Base-by-base conservation (phyloP, 129 eudicot species). In the Pseudognaphalium luteoalbum region DNA sequence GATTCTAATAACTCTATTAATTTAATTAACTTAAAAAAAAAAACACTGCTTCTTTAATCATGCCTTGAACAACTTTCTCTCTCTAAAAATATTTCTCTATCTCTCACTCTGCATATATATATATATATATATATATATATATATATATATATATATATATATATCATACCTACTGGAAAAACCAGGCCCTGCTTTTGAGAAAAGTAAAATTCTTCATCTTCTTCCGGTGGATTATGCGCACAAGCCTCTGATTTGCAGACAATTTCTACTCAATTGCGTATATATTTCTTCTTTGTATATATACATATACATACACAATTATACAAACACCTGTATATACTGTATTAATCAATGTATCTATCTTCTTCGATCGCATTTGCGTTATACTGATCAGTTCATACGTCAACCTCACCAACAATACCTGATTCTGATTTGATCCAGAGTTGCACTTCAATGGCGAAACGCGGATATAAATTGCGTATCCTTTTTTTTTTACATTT, bases 391-490 rank as follows among this genome's bases (percentile, higher is more conserved):
- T 71, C 39, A 69, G 68, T 65, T 60, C 51, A 50, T 41, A 79
- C 81, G 68, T 34, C 60, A 47, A 25, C 33, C 11, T 12, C 74
- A 71, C 39, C 61, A 76, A 47, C 41, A 33, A 39, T 39, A 39
- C 9, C 47, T 8, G 58, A 25, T 16, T 25, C 62, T 60, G 21
- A 20, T 76, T 60, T 75, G 67, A 68, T 66, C 70, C n/a, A 80
- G 69, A 59, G 52, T 11, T 44, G 14, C 52, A 5, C 11, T 52
- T 82, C 64, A 70, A 89, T 87, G 96, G 89, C 86, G 59, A 87
- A 82, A 72, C 92, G 92, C 54, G 97, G 96, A 28, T 91, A 91
- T 81, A 91, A 91, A 76, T 72, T 91, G 78, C 96, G 97, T 91
- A 91, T 91, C 96, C 96, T 88, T 86, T 78, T 6, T n/a, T 56